Evolutionary conservation across 164 flowering plant species (phyloP).

Genomic region (Cinnamomum chago): DNA sequence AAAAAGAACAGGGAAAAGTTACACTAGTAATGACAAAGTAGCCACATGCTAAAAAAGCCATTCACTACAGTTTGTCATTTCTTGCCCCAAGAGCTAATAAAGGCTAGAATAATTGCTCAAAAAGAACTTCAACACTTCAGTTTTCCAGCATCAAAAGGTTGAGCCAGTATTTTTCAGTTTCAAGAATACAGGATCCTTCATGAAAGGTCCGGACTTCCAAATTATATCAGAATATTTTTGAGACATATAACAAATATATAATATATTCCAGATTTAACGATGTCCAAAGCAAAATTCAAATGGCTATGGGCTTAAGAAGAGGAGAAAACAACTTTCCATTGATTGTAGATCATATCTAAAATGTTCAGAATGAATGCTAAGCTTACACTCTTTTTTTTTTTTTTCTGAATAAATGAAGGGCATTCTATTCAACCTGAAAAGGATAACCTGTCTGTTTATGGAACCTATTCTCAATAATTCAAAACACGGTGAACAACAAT

Average conservation of each 20-base stretch:
- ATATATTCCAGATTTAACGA: neutral
- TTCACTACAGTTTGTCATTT: no score
- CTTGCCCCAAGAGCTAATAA: neutral
- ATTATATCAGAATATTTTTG: neutral
- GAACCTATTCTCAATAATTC: neutral
- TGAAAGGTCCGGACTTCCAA: neutral
- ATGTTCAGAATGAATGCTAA: neutral
- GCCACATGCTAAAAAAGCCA: no score
- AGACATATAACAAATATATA: neutral
- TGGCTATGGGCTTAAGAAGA: neutral
- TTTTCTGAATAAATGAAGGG: neutral
- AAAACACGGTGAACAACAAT: conserved; percentile 7
- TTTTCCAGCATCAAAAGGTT: neutral
- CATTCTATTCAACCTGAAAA: neutral
- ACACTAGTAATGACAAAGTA: no score
- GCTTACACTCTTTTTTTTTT: neutral
- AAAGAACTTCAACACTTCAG: neutral
- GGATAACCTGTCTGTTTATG: neutral
- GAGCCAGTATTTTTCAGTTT: neutral
- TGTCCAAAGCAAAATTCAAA: neutral
- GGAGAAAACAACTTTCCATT: neutral
- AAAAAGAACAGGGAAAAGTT: no score
- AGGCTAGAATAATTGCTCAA: neutral
- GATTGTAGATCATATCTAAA: neutral
- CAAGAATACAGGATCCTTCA: neutral